Evolutionary conservation across 805 yeast species (phyloP), one percentile per base, ranked within the genome.

Genomic region (Saccharomycopsis capsularis): DNA sequence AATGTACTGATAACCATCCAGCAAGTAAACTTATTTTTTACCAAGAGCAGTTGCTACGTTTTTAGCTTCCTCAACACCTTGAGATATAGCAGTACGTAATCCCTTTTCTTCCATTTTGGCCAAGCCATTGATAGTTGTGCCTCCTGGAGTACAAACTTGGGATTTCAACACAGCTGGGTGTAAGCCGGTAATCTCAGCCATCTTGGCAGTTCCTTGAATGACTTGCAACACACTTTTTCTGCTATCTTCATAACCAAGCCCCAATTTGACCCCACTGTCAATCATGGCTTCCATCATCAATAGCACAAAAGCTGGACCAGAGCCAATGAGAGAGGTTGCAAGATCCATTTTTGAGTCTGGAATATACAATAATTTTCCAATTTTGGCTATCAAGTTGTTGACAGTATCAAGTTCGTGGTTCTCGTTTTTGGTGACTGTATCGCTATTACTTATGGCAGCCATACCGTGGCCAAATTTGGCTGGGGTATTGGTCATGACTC

Each of bases 401-500:
- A 52, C 51, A 15, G 36, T 72, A 72, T 79, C 54, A 69, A 66
- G 56, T 50, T 67, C 57, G 7, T 56, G 49, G 32, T 54, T 58
- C 55, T 73, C 73, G 41, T 69, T 68, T 27, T 61, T 58, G 34
- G 67, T 69, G 18, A 81, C 81, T 9, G 65, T 66, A 2, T 65
- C 54, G 7, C 91, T 78, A 60, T 85, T 80, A 2, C 96, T 77
- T n/a, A 93, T 81, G 36, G 88, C 89, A 9, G 98, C 96, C 74
- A 91, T 88, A 45, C 98, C 99, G 57, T 82, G 79, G 21, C 97
- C 96, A 64, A 77, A 86, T 63, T 82, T 82, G 18, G 96, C 95
- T 2, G 99, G 97, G 0, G 99, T 93, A 68, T 91, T 93, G 41
- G 99, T 91, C 95, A 95, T 90, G n/a, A 95, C 95, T 55, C 95